Evolutionary conservation across 495 filamentous ascomycete species (phyloP), one percentile per base, ranked within the genome.

Genomic region (Halenospora varia): DNA sequence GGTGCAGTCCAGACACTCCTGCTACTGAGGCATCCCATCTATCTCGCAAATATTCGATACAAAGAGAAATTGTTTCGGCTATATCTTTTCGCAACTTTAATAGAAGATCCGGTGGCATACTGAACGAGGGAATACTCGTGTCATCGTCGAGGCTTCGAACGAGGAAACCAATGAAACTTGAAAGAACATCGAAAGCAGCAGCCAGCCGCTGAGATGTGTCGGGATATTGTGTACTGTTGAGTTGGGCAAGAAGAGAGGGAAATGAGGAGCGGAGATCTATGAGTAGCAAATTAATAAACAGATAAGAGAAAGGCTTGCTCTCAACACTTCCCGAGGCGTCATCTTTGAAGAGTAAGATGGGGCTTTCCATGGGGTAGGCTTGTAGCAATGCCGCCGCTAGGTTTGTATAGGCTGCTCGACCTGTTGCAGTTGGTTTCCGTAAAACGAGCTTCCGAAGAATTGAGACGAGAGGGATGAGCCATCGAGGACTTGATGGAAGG

Each of bases 41-140:
- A 59, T 88, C 85, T 24, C 84, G 78, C 0, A 88, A 71, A 67
- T 81, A 84, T 64, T 88, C 86, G 62, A 84, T 75, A 0, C 77
- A 73, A 2, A 82, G 69, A 3, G 78, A 79, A 44, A 88, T 70
- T 1, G 80, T 81, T 58, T 85, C 82, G 3, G 73, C 71, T 52
- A 88, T 75, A 56, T 81, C 75, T 39, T 70, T 75, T 23, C 82
- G 79, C 1, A 88, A 71, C 53, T 78, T 79, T 10, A 87, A 71
- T 25, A 88, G 73, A 2, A 76, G 69, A 52, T 82, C 79, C 0
- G 83, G 77, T 10, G 77, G 62, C 62, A 81, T 70, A 17, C 55
- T 52, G 41, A 69, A 53, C 18, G 26, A 23, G 9, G 48, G 40
- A 1, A 53, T 20, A 26, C 3, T 9, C 15, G 19, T 18, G 48